Conservation (phyloP, 306 rosid genomes). For the Dalbergia cultrata region DNA sequence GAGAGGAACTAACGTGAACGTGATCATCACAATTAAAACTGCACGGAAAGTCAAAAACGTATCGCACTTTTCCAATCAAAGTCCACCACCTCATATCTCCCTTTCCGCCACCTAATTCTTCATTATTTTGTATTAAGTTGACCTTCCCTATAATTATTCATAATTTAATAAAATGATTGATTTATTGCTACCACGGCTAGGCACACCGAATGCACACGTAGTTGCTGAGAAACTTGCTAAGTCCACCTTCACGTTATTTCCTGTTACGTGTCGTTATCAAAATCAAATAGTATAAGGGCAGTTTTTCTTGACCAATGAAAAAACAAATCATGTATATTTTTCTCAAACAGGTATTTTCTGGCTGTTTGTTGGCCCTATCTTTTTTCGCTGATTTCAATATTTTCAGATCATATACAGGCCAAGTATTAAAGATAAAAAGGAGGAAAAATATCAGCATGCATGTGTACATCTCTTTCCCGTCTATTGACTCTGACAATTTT, state of each 20-base stretch:
- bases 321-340: not conserved
- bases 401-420: not conserved
- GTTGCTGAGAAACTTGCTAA: constrained; percentile 60
- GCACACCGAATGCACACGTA: constrained; percentile 5
- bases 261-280: constrained; percentile 53
- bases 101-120: constrained; percentile 15
- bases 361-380: too few species aligned
- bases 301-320: constrained; percentile 59
- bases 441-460: not conserved
- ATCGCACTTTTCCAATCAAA: constrained; percentile 45
- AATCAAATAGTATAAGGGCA: constrained; percentile 40
- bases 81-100: not conserved
- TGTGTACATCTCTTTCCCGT: constrained; percentile 21
- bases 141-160: not conserved
- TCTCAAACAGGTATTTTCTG: not conserved
- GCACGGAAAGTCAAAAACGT: constrained; percentile 49
- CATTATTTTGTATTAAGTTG: constrained; percentile 5
- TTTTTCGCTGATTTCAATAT: not conserved
- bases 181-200: not conserved
- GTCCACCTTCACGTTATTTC: constrained; percentile 25
- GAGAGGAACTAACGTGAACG: constrained; percentile 7
- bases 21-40: constrained; percentile 27
- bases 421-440: not conserved
- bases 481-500: constrained; percentile 53
- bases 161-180: not conserved